Conservation (phyloP, 768 basidiomycete genomes). For the Serendipita sp. region DNA sequence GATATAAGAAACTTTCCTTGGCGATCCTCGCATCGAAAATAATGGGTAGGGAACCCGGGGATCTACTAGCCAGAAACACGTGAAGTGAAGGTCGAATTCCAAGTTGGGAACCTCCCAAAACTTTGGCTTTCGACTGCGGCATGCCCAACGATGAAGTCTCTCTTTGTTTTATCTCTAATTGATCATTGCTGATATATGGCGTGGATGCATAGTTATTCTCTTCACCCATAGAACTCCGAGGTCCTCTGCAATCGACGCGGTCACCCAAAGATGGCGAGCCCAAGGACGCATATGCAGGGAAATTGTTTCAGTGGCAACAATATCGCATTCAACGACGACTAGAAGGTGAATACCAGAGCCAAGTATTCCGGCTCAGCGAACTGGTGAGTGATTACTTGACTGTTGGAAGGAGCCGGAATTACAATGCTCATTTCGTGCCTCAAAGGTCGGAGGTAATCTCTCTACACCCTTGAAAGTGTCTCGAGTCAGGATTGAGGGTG, state of each 20-base stretch:
- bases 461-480: slow-evolving; percentile 51
- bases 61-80: too few species aligned
- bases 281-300: slow-evolving; percentile 30
- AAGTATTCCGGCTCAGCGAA: slow-evolving; percentile 43
- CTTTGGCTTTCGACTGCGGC: background rate
- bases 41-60: too few species aligned
- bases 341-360: slow-evolving; percentile 63
- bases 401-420: background rate
- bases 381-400: slow-evolving; percentile 44
- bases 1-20: background rate
- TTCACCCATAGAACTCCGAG: background rate
- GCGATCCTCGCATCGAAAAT: background rate
- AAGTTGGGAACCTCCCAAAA: background rate
- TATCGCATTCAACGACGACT: slow-evolving; percentile 53
- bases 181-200: background rate
- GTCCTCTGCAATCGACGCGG: slow-evolving; percentile 8
- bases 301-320: slow-evolving; percentile 54
- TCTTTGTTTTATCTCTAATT: background rate
- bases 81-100: background rate
- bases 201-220: background rate
- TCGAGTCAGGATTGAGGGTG: slow-evolving; percentile 69
- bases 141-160: background rate
- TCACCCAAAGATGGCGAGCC: slow-evolving; percentile 14
- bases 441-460: slow-evolving; percentile 52
- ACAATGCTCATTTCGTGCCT: background rate